Base-by-base conservation (phyloP, 805 yeast genomes). In the Candida ficus region DNA sequence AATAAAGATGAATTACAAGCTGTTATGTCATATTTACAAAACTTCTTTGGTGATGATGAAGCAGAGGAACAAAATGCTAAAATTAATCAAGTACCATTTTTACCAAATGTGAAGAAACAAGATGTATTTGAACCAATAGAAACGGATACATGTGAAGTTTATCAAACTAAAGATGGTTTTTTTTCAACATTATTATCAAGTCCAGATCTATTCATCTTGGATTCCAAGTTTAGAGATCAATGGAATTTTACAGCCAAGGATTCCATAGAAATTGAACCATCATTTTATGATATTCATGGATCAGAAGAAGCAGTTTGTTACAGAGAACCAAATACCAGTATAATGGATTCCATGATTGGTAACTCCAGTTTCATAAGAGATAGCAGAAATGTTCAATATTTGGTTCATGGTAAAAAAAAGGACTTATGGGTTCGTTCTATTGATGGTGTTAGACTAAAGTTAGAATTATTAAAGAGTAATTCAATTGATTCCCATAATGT, bases 381-480 rank as follows among this genome's bases (percentile, higher is more conserved):
- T 12, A 22, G 29, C 5, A 5, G 13, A 5, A 39, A 19, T 9
- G 17, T 33, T 14, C 37, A 38, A n/a, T 33, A 19, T 11, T 31
- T 18, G 7, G 29, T 21, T 1, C 14, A 34, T 12, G 18, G n/a
- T 9, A 17, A 28, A 13, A 21, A 8, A 9, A 14, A 27, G 9
- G 42, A 45, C 28, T 6, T 42, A 5, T 50, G 53, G 56, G 29
- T 50, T 1, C 41, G 44, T n/a, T 42, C 44, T 12, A 46, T 76
- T 3, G 55, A 59, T 9, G 70, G 79, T 3, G 46, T 73, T 5
- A 60, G 78, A 32, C 30, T 78, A 13, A 53, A 58, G 5, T 41
- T 80, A 27, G 88, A 82, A 55, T 58, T 62, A 18, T 44, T 78
- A 17, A 43, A 41, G 7, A 50, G 60, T 1, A 73, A 72, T 0